A percentile compares a stretch with the other conserved stretches of the same genome.
Conservation (phyloP, 2,329 filamentous ascomycete species). For the Fusarium sp. region DNA sequence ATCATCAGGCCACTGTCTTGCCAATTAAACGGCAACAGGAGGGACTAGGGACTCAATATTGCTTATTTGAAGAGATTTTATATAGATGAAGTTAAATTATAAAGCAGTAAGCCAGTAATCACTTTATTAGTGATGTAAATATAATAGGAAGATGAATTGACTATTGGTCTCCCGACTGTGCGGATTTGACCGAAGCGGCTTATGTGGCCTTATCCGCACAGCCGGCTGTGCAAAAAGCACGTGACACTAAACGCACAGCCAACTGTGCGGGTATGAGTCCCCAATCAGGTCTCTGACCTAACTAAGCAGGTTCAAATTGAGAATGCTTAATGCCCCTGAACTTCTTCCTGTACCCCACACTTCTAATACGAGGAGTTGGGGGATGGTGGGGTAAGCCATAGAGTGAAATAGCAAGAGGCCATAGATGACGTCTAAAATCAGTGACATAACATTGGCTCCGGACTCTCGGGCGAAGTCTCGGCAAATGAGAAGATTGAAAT, state of each 20-base stretch:
- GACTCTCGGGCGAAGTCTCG: neutral
- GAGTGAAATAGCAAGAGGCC: neutral
- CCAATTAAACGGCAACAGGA: rapidly evolving
- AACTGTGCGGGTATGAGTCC: no score
- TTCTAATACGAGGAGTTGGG: neutral
- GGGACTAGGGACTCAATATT: neutral
- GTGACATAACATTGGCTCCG: neutral
- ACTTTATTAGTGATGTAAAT: no score
- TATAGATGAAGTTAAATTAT: neutral
- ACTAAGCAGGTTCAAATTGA: neutral
- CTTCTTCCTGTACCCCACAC: neutral
- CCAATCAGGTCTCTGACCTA: no score
- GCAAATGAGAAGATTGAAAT: neutral
- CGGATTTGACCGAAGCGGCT: no score
- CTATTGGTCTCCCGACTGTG: no score
- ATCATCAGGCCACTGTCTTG: neutral
- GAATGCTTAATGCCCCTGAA: neutral
- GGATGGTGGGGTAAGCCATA: neutral
- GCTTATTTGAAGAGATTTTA: neutral
- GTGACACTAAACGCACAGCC: no score
- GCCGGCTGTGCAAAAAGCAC: no score
- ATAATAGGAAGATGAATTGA: no score
- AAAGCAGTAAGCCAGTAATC: no score
- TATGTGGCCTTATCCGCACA: no score
- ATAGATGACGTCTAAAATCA: neutral